Evolutionary conservation across 345 rosid genomes (phyloP), one percentile per base, ranked within the genome.

Genomic region (Orychophragmus violaceus): DNA sequence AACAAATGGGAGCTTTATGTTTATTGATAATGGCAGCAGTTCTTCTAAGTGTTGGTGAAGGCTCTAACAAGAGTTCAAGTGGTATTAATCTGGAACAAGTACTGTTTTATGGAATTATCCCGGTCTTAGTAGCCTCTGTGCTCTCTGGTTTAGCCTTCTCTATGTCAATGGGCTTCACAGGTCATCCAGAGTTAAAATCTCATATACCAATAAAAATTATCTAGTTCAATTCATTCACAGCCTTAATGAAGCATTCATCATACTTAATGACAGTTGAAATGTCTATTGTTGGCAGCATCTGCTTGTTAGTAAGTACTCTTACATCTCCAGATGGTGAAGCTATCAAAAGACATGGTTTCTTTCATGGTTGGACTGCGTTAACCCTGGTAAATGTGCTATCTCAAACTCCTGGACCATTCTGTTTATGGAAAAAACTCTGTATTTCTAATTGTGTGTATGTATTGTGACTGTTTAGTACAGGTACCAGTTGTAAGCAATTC

Each of bases 151-250:
- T 94, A 64, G 99, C 97, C 99, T 21, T 74, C 96, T 59, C 79
- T 91, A 60, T 91, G 99, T 71, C 97, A 95, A 59, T 95, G 93
- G 96, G 96, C 97, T 76, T 87, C 96, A 69, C 97, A 87, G 96
- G 97, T 85, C 46, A 75, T 62, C 19, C 21, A 64, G 14, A 13
- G 42, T 59, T 63, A 27, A 11, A 28, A 72, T 64, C 17, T 41
- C 17, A 64, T 33, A 10, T 46, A 32, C 24, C 18, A 35, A 41
- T 0, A 23, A n/a, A n/a, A n/a, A n/a, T n/a, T n/a, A n/a, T n/a
- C n/a, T n/a, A n/a, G n/a, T n/a, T n/a, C n/a, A n/a, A n/a, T 36
- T 28, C 21, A 44, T 25, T 17, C 5, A 11, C 30, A 60, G 53
- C 17, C 56, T 67, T 24, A 36, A 5, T 85, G 87, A 94, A 88